These are phyloP conservation scores for Pyrus bretschneideri DNA, from an alignment of 306 rosid species.

Conservation along the genomic window DNA sequence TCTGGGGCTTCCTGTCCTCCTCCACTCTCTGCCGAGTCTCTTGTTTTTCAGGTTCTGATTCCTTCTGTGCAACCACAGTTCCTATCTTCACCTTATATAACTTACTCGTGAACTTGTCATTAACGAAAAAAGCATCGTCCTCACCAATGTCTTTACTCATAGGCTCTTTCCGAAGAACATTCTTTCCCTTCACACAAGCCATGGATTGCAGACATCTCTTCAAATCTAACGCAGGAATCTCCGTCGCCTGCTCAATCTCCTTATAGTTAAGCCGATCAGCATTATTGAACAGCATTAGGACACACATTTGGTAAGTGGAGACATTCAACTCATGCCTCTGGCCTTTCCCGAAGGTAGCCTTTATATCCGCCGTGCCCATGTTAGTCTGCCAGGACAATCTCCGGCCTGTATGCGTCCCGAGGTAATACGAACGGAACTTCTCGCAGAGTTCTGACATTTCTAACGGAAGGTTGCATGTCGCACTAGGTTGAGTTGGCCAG, in stretches of 20 bases:
- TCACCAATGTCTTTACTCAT: slow-evolving; percentile 76
- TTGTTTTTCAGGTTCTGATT: slow-evolving; percentile 75
- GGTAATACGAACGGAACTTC: slow-evolving; percentile 70
- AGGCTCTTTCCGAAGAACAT: slow-evolving; percentile 78
- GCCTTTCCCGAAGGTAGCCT: slow-evolving; percentile 71
- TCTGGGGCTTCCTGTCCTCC: slow-evolving; percentile 80
- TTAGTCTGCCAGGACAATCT: slow-evolving; percentile 81
- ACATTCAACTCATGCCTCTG: slow-evolving; percentile 82
- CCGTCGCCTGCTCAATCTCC: slow-evolving; percentile 80
- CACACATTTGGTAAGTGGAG: slow-evolving; percentile 84
- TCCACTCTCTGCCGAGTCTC: slow-evolving; percentile 83
- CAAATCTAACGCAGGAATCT: slow-evolving; percentile 61
- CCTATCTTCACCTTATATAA: slow-evolving; percentile 76
- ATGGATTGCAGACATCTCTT: slow-evolving; percentile 82
- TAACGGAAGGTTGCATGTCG: slow-evolving; percentile 70
- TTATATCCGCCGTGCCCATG: slow-evolving; percentile 82
- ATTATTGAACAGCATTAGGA: slow-evolving; percentile 70
- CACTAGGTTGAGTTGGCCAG: slow-evolving; percentile 76
- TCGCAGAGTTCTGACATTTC: slow-evolving; percentile 69
- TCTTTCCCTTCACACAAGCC: slow-evolving; percentile 81
- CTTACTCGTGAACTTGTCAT: slow-evolving; percentile 69
- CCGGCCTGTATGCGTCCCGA: slow-evolving; percentile 69
- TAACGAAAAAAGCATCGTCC: slow-evolving; percentile 61
- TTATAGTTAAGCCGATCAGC: slow-evolving; percentile 59
- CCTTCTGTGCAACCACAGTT: slow-evolving; percentile 78